Evolutionary conservation across 2,329 filamentous ascomycete species (phyloP), one percentile per base, ranked within the genome.

Genomic region (Diaporthe velutina): DNA sequence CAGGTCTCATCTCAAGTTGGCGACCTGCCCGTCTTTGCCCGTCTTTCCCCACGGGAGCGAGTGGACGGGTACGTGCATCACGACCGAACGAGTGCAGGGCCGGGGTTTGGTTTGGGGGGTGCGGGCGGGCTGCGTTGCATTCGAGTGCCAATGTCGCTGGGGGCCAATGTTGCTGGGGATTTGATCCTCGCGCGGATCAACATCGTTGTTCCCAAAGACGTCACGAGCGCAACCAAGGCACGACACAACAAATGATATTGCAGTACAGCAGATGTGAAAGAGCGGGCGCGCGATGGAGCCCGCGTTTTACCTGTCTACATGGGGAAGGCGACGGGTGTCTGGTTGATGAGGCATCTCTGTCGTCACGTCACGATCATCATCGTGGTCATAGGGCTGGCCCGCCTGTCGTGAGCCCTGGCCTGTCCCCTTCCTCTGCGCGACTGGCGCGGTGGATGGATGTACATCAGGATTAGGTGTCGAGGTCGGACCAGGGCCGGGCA

Each of bases 1-100:
- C 55, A 72, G 58, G 71, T 73, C 71, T 73, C 71, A 73, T 73
- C 71, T 68, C 50, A 68, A 57, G 71, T 58, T 13, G 19, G 13
- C 45, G 10, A 12, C 48, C 45, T 50, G 30, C 30, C 64, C n/a
- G 22, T 25, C 30, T 28, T 10, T 48, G 60, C 28, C 60, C 40
- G 60, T 33, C 40, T 33, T 42, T 30, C 64, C 64, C 64, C 64
- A 54, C 64, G 64, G 64, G 64, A 40, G 60, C 28, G 33, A 22
- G 30, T 17, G 33, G 9, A 67, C 30, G 48, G 64, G 64, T 40
- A 40, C 48, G 64, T 68, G 64, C 48, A 68, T 68, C 45, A 52
- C 64, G 45, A 52, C 52, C 64, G 64, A 68, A 28, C 64, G 64
- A 64, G 60, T 64, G 25, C 30, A 33, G 33, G 64, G 25, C 64